Conservation (phyloP, 345 rosid species). For the Streptanthus diversifolius region DNA sequence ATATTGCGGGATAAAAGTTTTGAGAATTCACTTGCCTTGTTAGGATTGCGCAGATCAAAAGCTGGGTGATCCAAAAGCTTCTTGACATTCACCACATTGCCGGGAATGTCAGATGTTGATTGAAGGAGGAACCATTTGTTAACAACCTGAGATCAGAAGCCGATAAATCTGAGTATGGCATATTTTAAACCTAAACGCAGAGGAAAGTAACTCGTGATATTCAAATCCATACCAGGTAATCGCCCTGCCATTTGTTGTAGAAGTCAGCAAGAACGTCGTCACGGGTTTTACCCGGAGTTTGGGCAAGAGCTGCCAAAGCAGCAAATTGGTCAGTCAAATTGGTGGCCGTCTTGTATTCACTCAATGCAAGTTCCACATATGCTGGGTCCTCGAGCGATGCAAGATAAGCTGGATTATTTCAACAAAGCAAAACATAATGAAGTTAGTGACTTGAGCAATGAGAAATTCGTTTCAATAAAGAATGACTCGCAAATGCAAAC, state of each 20-base stretch:
- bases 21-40: constrained; percentile 54
- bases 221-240: constrained; percentile 60
- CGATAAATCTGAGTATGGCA: background rate
- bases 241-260: constrained; percentile 79
- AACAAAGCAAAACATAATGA: constrained; percentile 6
- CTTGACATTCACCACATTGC: constrained; percentile 76
- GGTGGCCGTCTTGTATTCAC: constrained; percentile 73
- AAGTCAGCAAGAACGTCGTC: constrained; percentile 81
- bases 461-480: background rate
- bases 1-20: background rate
- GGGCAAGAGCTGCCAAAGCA: constrained; percentile 84
- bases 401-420: constrained; percentile 58
- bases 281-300: constrained; percentile 70
- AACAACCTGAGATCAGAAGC: constrained; percentile 57
- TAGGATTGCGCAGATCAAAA: constrained; percentile 86
- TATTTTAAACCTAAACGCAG: background rate
- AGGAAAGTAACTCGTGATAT: background rate
- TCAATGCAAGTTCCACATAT: constrained; percentile 48
- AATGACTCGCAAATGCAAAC: constrained; percentile 39
- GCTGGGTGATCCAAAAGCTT: constrained; percentile 79
- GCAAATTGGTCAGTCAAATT: constrained; percentile 94
- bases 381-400: constrained; percentile 74
- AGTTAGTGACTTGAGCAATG: constrained; percentile 9
- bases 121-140: constrained; percentile 97
- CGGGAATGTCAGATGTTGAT: constrained; percentile 77